These are phyloP conservation scores for Trichomonas gallinae DNA, from an alignment of 208 protist species.

Conservation along the genomic window DNA sequence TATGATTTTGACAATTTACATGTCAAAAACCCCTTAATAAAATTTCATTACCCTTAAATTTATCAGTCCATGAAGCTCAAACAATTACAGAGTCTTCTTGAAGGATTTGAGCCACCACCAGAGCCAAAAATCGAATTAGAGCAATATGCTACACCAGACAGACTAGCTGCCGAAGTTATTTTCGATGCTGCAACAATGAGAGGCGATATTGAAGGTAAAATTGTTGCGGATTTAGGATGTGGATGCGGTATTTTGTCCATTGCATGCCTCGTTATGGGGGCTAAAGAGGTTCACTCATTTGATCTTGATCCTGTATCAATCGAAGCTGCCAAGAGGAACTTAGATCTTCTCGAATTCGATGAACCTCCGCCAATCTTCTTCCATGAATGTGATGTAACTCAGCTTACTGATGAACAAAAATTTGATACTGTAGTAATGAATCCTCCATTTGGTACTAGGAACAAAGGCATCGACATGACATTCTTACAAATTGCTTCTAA, in stretches of 20 bases:
- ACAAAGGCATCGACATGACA: slow-evolving; percentile 25
- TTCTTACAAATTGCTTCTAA: slow-evolving; percentile 19
- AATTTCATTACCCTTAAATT: neutral
- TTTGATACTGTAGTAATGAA: slow-evolving; percentile 30
- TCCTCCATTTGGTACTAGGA: slow-evolving; percentile 32
- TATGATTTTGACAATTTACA: no score
- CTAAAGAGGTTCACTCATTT: neutral
- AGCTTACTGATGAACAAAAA: neutral
- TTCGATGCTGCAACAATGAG: neutral
- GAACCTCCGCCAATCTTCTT: neutral
- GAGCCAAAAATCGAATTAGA: slow-evolving; percentile 36
- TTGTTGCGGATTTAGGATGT: slow-evolving; percentile 23
- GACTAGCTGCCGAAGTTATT: slow-evolving; percentile 29
- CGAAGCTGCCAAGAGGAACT: slow-evolving; percentile 21
- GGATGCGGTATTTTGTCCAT: slow-evolving; percentile 29
- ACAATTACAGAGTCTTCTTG: slow-evolving; percentile 27
- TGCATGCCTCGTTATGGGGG: neutral
- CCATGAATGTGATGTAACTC: slow-evolving; percentile 23
- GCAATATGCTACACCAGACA: slow-evolving; percentile 35
- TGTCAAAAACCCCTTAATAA: no score
- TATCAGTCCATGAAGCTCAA: slow-evolving; percentile 31
- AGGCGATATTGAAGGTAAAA: slow-evolving; percentile 28
- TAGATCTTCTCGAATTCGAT: slow-evolving; percentile 20
- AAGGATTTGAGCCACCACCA: slow-evolving; percentile 31
- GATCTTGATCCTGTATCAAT: slow-evolving; percentile 21